Percentiles rank a stretch among this genome's conserved stretches.
These are phyloP conservation scores for Rasamsonia emersonii DNA, from an alignment of 2,329 filamentous ascomycete species.

Conservation along the genomic window DNA sequence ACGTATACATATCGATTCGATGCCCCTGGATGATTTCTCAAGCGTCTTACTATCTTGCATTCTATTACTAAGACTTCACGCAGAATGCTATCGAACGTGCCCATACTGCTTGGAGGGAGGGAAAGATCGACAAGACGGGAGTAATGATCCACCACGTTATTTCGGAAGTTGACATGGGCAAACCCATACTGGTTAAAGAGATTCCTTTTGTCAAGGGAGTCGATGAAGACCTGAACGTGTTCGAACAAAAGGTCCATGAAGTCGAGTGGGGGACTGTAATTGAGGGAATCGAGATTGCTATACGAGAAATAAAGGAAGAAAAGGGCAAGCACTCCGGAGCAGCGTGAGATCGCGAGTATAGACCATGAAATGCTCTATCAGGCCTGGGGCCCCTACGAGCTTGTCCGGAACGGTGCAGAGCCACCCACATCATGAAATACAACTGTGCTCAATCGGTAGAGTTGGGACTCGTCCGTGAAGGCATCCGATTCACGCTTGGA, in stretches of 20 bases:
- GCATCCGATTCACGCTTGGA: no score
- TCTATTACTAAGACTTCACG: not conserved
- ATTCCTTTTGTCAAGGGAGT: constrained; percentile 54
- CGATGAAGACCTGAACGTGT: constrained; percentile 54
- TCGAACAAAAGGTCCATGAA: constrained; percentile 65
- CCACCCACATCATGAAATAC: no score
- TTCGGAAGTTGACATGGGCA: constrained; percentile 68
- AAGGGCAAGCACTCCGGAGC: constrained; percentile 8
- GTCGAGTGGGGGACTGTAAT: constrained; percentile 74
- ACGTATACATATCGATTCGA: not conserved
- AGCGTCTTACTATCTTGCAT: not conserved
- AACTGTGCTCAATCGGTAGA: no score
- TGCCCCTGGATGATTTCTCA: not conserved
- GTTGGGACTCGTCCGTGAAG: no score
- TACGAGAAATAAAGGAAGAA: constrained; percentile 21
- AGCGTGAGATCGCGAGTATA: not conserved
- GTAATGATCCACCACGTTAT: constrained; percentile 88
- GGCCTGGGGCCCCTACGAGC: no score
- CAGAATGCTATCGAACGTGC: constrained; percentile 66
- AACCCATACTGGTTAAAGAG: constrained; percentile 61
- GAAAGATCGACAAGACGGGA: constrained; percentile 61
- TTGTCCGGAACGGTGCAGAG: no score
- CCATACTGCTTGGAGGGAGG: constrained; percentile 61
- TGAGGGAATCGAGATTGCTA: constrained; percentile 48
- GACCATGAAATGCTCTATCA: not conserved